These are phyloP conservation scores for Claviceps monticola DNA, from an alignment of 2,329 filamentous ascomycete species.

Conservation along the genomic window DNA sequence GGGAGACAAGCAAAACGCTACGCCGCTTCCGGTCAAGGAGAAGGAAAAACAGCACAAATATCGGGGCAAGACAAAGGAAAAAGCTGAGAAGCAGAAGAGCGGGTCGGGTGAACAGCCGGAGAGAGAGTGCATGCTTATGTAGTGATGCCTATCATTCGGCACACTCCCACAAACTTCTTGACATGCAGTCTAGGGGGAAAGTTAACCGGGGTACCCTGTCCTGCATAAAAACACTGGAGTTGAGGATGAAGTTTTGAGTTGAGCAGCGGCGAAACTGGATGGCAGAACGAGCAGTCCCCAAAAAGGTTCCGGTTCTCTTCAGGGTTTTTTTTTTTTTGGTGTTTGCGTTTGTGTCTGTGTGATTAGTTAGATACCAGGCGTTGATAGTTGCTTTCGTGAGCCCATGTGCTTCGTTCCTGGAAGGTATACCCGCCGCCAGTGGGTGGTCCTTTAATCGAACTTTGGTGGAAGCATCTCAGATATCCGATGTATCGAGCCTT, in stretches of 20 bases:
- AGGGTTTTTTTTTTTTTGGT: not conserved
- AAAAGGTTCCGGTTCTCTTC: not conserved
- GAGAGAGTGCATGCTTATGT: conserved; percentile 37
- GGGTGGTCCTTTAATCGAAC: too few species aligned
- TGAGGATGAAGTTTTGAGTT: not conserved
- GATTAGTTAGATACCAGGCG: conserved; percentile 2
- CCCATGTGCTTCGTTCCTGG: too few species aligned
- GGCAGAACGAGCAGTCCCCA: too few species aligned
- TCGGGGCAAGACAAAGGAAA: conserved; percentile 21
- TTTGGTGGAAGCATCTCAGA: too few species aligned
- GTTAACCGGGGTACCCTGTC: not conserved
- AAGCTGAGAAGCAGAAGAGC: conserved; percentile 23
- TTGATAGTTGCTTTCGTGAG: not conserved
- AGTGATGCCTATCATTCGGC: conserved; percentile 1
- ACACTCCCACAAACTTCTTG: not conserved
- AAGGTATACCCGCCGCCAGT: too few species aligned
- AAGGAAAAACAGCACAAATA: conserved; percentile 18
- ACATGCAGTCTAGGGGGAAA: too few species aligned
- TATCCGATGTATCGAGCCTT: too few species aligned
- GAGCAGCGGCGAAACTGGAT: not conserved
- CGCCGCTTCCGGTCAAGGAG: conserved; percentile 9
- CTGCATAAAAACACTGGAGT: not conserved
- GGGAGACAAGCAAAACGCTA: conserved; percentile 6
- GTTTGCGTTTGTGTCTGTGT: not conserved
- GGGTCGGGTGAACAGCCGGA: conserved; percentile 22